Conservation (phyloP, 208 protist species). For the Leishmania turanica region DNA sequence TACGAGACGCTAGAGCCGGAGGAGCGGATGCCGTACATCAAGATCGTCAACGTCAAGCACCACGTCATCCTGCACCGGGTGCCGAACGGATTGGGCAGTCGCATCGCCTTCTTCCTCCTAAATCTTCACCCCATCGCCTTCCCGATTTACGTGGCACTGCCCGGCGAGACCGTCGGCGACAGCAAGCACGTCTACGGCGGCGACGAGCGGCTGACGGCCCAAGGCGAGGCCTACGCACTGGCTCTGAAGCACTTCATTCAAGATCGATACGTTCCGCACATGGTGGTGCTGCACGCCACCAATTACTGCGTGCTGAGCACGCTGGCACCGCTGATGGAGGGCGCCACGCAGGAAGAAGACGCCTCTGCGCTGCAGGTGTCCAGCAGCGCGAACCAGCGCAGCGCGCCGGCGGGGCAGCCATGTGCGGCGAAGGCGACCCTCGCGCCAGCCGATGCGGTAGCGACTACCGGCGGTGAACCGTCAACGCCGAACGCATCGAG, state of each 20-base stretch:
- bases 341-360: slow-evolving; percentile 23
- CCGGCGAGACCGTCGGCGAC: slow-evolving; percentile 80
- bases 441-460: neutral
- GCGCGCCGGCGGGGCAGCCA: neutral
- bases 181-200: slow-evolving; percentile 73
- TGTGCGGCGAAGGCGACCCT: neutral
- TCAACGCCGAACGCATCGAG: neutral
- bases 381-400: neutral
- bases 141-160: slow-evolving; percentile 85
- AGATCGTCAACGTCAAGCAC: slow-evolving; percentile 90
- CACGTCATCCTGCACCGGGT: slow-evolving; percentile 86
- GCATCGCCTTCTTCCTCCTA: slow-evolving; percentile 88
- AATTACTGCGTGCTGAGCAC: slow-evolving; percentile 77
- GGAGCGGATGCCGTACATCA: slow-evolving; percentile 80
- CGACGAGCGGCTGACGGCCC: slow-evolving; percentile 68
- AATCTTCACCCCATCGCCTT: slow-evolving; percentile 89
- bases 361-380: neutral
- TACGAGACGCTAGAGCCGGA: slow-evolving; percentile 80
- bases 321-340: slow-evolving; percentile 61
- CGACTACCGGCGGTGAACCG: neutral
- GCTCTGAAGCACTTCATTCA: slow-evolving; percentile 81
- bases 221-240: slow-evolving; percentile 62
- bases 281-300: slow-evolving; percentile 86
- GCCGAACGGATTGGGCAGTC: slow-evolving; percentile 66
- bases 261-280: slow-evolving; percentile 82